Evolutionary conservation across 2,329 filamentous ascomycete species (phyloP).

Genomic region (Fusarium cicatricum): DNA sequence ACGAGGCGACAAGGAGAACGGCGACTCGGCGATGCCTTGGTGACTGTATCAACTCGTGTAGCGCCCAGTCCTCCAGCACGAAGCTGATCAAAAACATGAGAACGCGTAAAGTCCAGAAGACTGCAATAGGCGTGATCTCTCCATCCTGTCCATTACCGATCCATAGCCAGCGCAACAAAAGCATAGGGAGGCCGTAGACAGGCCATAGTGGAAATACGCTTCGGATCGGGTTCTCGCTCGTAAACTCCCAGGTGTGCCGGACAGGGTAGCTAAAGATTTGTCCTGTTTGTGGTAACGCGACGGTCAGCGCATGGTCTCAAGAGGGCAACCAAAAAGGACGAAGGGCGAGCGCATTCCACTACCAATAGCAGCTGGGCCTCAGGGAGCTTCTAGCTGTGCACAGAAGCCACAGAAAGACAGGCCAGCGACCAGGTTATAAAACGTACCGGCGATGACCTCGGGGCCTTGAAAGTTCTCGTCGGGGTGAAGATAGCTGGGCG

Average conservation of each 20-base stretch:
- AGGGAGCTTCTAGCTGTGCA: background rate
- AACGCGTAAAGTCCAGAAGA: conserved; percentile 88
- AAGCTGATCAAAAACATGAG: conserved; percentile 97
- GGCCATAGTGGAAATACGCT: conserved; percentile 98
- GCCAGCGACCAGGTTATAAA: conserved; percentile 1
- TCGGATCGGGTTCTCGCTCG: conserved; percentile 84
- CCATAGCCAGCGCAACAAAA: conserved; percentile 91
- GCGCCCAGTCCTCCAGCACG: conserved; percentile 96
- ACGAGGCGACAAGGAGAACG: conserved; percentile 87
- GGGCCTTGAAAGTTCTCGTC: conserved; percentile 99
- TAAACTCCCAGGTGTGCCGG: conserved; percentile 95
- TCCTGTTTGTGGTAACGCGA: conserved; percentile 59
- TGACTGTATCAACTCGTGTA: conserved; percentile 87
- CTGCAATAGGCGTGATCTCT: conserved; percentile 80
- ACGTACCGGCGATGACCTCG: conserved; percentile 92
- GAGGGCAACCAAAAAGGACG: background rate
- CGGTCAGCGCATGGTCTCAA: conserved; percentile 20
- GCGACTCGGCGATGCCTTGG: conserved; percentile 76
- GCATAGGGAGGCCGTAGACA: conserved; percentile 93
- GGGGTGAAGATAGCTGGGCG: conserved; percentile 95
- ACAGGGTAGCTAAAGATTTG: conserved; percentile 93
- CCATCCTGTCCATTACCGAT: conserved; percentile 80
- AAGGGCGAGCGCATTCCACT: background rate
- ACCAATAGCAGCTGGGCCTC: too few relatives aligned
- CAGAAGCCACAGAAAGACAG: background rate